These are phyloP conservation scores for Hypoxylon trugodes DNA, from an alignment of 495 filamentous ascomycete genomes.

Conservation along the genomic window DNA sequence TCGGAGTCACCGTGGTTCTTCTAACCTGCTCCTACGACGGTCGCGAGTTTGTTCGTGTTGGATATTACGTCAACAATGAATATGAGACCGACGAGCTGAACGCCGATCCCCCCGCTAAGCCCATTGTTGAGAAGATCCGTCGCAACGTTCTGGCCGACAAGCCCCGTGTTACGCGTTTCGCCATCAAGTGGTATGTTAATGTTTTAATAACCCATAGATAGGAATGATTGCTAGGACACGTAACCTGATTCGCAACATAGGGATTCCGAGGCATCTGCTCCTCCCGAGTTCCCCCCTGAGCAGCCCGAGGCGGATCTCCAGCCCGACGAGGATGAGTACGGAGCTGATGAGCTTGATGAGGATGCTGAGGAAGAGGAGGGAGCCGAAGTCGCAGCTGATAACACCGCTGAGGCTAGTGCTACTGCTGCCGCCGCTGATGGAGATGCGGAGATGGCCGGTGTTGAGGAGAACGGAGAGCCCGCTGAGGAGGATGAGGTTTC, in stretches of 20 bases:
- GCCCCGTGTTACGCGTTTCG: constrained; percentile 94
- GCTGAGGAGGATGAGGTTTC: constrained; percentile 77
- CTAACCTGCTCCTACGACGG: constrained; percentile 96
- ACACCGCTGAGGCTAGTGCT: constrained; percentile 51
- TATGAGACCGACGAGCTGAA: constrained; percentile 91
- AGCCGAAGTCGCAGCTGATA: constrained; percentile 54
- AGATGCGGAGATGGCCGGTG: constrained; percentile 86
- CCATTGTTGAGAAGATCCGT: constrained; percentile 87
- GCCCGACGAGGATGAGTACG: constrained; percentile 89
- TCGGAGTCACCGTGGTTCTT: constrained; percentile 96
- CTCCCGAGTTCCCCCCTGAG: constrained; percentile 94
- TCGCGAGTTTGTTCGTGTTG: constrained; percentile 96
- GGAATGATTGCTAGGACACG: background rate
- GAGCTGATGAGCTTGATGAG: constrained; percentile 81
- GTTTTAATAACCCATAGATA: background rate
- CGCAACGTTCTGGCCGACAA: constrained; percentile 96
- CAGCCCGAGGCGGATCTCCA: constrained; percentile 92
- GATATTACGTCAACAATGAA: constrained; percentile 99
- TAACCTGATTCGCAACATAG: constrained; percentile 56
- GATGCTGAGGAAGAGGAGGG: constrained; percentile 65
- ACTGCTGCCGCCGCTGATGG: constrained; percentile 60
- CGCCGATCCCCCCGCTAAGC: constrained; percentile 88
- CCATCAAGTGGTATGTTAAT: constrained; percentile 91
- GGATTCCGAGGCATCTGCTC: constrained; percentile 96
- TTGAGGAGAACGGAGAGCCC: constrained; percentile 60